Evolutionary conservation across 2,329 filamentous ascomycete species (phyloP).

Genomic region (Chalara sp.): DNA sequence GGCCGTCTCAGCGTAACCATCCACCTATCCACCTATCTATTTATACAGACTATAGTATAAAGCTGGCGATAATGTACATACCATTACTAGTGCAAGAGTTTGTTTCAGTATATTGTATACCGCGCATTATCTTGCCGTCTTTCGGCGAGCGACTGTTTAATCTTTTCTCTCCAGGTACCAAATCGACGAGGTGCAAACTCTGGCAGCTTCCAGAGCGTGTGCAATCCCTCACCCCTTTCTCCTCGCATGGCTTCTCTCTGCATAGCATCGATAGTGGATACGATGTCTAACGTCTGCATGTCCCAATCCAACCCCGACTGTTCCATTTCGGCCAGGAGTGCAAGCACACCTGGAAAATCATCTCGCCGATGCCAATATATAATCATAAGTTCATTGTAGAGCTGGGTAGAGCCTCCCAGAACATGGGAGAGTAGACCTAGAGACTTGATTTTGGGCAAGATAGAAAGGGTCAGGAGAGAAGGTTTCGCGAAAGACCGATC

Average conservation of each 20-base stretch:
- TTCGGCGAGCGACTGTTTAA: constrained; percentile 7
- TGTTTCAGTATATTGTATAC: no score
- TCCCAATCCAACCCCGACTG: constrained; percentile 23
- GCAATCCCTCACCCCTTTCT: constrained; percentile 13
- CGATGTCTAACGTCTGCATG: constrained; percentile 22
- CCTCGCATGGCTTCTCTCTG: constrained; percentile 12
- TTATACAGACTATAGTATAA: no score
- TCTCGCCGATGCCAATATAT: constrained; percentile 56
- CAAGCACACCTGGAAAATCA: constrained; percentile 32
- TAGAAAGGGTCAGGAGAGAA: constrained; percentile 51
- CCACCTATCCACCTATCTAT: no score
- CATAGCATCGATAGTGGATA: constrained; percentile 15
- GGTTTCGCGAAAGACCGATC: constrained; percentile 48
- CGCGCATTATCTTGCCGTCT: constrained; percentile 1
- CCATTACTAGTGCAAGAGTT: no score
- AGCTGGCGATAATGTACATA: no score
- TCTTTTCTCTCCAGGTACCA: constrained; percentile 17
- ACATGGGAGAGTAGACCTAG: constrained; percentile 65
- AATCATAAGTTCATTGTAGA: constrained; percentile 62
- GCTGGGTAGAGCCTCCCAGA: constrained; percentile 60
- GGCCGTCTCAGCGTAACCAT: no score
- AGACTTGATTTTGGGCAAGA: constrained; percentile 61
- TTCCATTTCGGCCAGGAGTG: constrained; percentile 26
- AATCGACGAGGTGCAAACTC: constrained; percentile 20
- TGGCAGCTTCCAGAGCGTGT: constrained; percentile 22